Evolutionary conservation across 805 yeast species (phyloP).

Genomic region (Nakazawaea sp.): DNA sequence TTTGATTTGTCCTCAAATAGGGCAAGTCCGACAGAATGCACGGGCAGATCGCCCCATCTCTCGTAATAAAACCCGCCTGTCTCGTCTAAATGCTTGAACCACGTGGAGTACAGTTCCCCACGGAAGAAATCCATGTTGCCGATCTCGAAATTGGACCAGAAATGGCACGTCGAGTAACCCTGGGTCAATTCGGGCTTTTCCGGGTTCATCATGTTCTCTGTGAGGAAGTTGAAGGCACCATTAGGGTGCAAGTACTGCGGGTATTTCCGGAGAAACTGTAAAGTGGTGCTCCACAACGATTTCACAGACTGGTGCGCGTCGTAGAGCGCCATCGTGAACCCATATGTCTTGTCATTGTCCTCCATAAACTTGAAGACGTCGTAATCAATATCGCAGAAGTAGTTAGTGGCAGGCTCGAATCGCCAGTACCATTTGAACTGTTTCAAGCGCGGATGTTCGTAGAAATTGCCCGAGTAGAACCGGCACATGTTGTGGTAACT

Average conservation of each 20-base stretch:
- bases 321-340: constrained; percentile 62
- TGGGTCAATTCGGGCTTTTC: constrained; percentile 28
- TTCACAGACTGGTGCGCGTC: constrained; percentile 61
- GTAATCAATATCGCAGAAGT: constrained; percentile 63
- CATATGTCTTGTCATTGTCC: constrained; percentile 61
- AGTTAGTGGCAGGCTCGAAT: constrained; percentile 67
- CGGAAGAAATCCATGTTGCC: constrained; percentile 79
- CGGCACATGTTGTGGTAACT: constrained; percentile 86
- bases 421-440: constrained; percentile 75
- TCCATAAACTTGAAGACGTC: constrained; percentile 74
- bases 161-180: constrained; percentile 63
- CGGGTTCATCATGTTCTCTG: constrained; percentile 47
- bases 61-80: constrained; percentile 85
- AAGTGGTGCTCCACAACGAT: constrained; percentile 64
- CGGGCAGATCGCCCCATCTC: constrained; percentile 94
- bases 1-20: constrained; percentile 61
- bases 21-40: constrained; percentile 69
- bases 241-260: constrained; percentile 52
- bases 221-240: constrained; percentile 47
- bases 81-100: constrained; percentile 57
- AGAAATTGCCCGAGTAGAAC: constrained; percentile 61
- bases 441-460: constrained; percentile 52
- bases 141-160: constrained; percentile 88
- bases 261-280: constrained; percentile 46
- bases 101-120: constrained; percentile 47